Base-by-base conservation (phyloP, 768 basidiomycete genomes). In the Cystobasidium tubakii region DNA sequence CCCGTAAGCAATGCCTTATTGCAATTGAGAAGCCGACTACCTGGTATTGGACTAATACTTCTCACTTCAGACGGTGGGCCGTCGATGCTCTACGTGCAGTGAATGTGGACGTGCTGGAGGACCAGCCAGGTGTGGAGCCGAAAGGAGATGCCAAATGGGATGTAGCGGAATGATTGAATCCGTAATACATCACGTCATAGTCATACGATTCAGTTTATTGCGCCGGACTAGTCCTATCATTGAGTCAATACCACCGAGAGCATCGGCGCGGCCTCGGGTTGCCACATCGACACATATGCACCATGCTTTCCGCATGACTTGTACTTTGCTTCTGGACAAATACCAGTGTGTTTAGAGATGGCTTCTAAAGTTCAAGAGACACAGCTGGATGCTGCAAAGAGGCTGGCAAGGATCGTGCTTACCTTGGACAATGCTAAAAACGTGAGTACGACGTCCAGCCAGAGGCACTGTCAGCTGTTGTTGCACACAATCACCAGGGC, bases 31-130 rank as follows among this genome's bases (percentile, higher is more conserved):
- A n/a, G n/a, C n/a, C n/a, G n/a, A n/a, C n/a, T n/a, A n/a, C n/a
- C n/a, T n/a, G n/a, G n/a, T n/a, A n/a, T 74, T 42, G 23, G 33
- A 27, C 1, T 29, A 34, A 55, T 55, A 10, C n/a, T 55, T 7
- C 53, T 7, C 53, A 27, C 50, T 1, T 7, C 3, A 77, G 77
- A 0, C 86, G 87, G 79, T 95, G 92, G 92, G 90, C 90, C 77
- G 86, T 94, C 0, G 89, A 91, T 78, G 92, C 92, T 13, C 82
- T 95, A 64, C 83, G 84, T 29, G 88, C 87, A 69, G 92, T 95
- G 15, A 89, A 89, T 0, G 90, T 95, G 0, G 91, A 95, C 79
- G 81, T 94, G 54, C 82, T 92, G 36, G 86, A 88, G 73, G 86
- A 84, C 27, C 82, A 79, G 27, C 78, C 82, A 33, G 79, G 84